These are phyloP conservation scores for Fusarium praegraminearum DNA, from an alignment of 2,329 filamentous ascomycete genomes.

Conservation along the genomic window DNA sequence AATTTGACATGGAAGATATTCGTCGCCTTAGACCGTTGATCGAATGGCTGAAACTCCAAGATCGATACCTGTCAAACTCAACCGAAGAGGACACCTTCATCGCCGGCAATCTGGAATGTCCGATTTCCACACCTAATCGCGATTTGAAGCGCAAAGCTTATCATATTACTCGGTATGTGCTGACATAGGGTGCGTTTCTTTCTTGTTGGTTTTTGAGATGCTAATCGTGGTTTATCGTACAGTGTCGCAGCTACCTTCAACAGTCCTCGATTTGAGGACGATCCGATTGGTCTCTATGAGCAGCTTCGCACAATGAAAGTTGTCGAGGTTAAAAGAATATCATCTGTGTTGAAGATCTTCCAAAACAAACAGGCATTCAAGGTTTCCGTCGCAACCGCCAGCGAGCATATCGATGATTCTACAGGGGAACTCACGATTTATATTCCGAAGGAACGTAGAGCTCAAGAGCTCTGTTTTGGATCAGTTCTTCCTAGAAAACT, in stretches of 20 bases:
- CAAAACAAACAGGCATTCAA: not conserved
- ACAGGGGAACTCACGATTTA: slow-evolving; percentile 19
- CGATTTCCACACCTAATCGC: too few species aligned
- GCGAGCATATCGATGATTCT: slow-evolving; percentile 27
- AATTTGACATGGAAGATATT: slow-evolving; percentile 32
- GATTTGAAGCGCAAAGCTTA: slow-evolving; percentile 27
- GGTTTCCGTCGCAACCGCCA: slow-evolving; percentile 2
- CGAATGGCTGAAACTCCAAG: slow-evolving; percentile 16
- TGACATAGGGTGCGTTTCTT: not conserved
- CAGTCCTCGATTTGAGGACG: slow-evolving; percentile 17
- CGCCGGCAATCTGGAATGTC: not conserved
- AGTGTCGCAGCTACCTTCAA: slow-evolving; percentile 31
- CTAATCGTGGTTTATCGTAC: too few species aligned
- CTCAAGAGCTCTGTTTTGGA: slow-evolving; percentile 29
- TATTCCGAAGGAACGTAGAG: slow-evolving; percentile 14
- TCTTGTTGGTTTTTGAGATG: not conserved
- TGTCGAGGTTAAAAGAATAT: slow-evolving; percentile 26
- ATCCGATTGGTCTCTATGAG: not conserved
- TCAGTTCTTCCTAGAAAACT: slow-evolving; percentile 33
- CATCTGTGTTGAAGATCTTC: slow-evolving; percentile 5
- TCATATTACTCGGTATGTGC: slow-evolving; percentile 23
- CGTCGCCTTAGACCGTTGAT: slow-evolving; percentile 21
- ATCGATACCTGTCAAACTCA: slow-evolving; percentile 23
- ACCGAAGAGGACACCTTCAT: slow-evolving; percentile 20
- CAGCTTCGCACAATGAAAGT: slow-evolving; percentile 22